These are phyloP conservation scores for Fusarium nurragi DNA, from an alignment of 2,329 filamentous ascomycete species.

Conservation along the genomic window DNA sequence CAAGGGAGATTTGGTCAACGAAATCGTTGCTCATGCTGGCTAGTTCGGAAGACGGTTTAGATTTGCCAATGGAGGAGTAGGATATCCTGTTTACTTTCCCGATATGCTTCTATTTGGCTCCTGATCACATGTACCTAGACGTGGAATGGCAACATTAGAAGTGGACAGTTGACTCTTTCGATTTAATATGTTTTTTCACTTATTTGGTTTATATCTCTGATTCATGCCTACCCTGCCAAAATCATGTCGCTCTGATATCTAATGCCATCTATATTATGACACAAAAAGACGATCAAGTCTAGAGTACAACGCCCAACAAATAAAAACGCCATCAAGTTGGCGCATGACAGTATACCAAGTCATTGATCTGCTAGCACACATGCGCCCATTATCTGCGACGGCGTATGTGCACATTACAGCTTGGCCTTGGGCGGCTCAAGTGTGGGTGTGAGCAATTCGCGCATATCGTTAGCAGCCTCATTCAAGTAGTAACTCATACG, in stretches of 20 bases:
- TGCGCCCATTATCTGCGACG: conserved; percentile 4
- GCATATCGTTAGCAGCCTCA: conserved; percentile 89
- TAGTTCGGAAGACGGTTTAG: conserved; percentile 53
- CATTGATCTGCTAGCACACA: neutral
- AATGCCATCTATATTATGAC: neutral
- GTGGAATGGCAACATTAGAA: conserved; percentile 7
- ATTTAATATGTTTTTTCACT: conserved; percentile 13
- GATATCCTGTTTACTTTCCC: conserved; percentile 16
- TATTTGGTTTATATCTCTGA: neutral
- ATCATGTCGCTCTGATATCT: conserved; percentile 7
- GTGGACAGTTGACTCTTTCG: conserved; percentile 8
- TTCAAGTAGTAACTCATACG: conserved; percentile 97
- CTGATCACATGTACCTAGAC: conserved; percentile 25
- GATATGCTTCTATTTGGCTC: neutral
- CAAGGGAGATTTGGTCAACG: conserved; percentile 81
- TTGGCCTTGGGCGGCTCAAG: conserved; percentile 86
- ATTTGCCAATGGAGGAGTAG: conserved; percentile 34
- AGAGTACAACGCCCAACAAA: conserved; percentile 14
- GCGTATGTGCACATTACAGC: conserved; percentile 65
- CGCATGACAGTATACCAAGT: neutral
- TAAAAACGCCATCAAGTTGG: neutral
- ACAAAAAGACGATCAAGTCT: conserved; percentile 18
- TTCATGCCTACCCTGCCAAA: conserved; percentile 1
- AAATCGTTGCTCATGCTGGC: conserved; percentile 95
- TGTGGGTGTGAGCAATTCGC: conserved; percentile 84